Percentiles rank a stretch among this genome's conserved stretches.
phyloP scores from a whole-genome alignment of 257 asterid genomes.

The Solanum habrochaites region DNA sequence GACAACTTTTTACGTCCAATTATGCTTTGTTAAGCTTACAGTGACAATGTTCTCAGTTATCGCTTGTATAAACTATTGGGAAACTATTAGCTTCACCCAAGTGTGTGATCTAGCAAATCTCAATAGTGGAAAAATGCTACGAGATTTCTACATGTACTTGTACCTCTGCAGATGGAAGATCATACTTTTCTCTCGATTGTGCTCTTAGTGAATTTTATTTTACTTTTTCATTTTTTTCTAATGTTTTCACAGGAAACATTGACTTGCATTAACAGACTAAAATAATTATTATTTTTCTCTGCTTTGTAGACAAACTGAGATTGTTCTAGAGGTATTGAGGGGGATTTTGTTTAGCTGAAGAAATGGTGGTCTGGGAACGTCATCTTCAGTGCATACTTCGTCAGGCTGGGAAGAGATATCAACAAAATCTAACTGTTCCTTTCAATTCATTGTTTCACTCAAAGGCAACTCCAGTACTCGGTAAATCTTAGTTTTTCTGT shows the following conservation, averaged over 20 bases:
- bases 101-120: neutral
- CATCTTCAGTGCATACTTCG: constrained; percentile 50
- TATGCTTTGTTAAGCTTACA: neutral
- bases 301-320: neutral
- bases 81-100: neutral
- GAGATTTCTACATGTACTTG: neutral
- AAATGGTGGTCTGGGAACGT: constrained; percentile 73
- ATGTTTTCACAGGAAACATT: neutral
- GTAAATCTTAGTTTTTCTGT: constrained; percentile 19
- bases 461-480: constrained; percentile 39
- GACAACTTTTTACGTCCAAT: neutral
- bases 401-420: constrained; percentile 54
- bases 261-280: neutral
- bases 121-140: neutral
- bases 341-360: constrained; percentile 1
- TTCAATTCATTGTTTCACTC: constrained; percentile 33
- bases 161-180: neutral
- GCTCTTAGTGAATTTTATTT: neutral
- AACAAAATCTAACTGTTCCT: constrained; percentile 21
- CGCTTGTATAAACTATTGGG: neutral
- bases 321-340: neutral
- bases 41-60: neutral
- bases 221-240: neutral
- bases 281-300: neutral
- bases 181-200: neutral